phyloP scores from a whole-genome alignment of 148 eudicot species.

The Salicornia ramosissima region DNA sequence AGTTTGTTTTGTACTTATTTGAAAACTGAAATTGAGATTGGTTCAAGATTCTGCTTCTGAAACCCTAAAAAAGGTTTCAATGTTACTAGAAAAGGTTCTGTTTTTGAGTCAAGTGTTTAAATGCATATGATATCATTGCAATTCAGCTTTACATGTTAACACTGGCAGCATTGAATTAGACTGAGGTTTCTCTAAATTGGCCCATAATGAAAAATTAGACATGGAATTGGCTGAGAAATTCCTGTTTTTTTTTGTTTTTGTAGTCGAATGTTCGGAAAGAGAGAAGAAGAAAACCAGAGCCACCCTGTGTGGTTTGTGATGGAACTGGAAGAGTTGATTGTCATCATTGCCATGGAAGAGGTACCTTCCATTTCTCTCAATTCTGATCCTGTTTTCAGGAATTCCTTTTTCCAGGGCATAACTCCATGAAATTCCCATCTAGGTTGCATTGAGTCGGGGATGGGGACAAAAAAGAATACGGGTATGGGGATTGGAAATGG shows the following conservation, averaged over 20 bases:
- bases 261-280: slow-evolving; percentile 72
- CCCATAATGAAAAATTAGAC: not conserved
- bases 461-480: too few relatives aligned
- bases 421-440: not conserved
- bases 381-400: not conserved
- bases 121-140: not conserved
- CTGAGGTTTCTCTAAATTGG: not conserved
- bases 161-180: not conserved
- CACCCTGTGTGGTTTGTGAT: slow-evolving; percentile 59
- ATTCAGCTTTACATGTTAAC: not conserved
- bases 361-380: slow-evolving; percentile 30
- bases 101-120: not conserved
- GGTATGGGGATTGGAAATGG: too few relatives aligned
- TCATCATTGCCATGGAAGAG: slow-evolving; percentile 60
- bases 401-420: not conserved
- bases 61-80: not conserved
- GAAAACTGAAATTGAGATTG: not conserved
- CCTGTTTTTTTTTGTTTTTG: slow-evolving; percentile 13
- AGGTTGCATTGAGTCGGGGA: too few relatives aligned
- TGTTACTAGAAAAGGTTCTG: not conserved
- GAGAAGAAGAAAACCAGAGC: slow-evolving; percentile 48
- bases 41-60: not conserved
- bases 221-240: not conserved
- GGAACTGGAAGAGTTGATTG: slow-evolving; percentile 82
- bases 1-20: too few relatives aligned